These are phyloP conservation scores for Pythium dissimile DNA, from an alignment of 352 stramenopile species.

Conservation along the genomic window DNA sequence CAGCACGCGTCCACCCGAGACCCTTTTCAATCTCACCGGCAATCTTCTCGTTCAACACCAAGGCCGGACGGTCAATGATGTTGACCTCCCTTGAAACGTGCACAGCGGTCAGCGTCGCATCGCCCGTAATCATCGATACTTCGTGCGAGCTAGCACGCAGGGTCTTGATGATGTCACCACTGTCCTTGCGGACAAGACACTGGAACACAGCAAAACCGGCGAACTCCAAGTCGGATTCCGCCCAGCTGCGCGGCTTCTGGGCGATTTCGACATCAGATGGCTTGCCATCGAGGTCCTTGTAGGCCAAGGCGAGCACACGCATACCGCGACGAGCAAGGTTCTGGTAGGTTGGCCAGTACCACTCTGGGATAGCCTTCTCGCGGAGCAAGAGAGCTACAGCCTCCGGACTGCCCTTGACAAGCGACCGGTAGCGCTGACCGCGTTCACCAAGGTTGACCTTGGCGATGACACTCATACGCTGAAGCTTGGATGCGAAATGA, in stretches of 20 bases:
- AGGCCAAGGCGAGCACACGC: constrained; percentile 95
- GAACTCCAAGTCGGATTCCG: constrained; percentile 95
- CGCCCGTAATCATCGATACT: constrained; percentile 99
- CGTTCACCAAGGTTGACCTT: constrained; percentile 78
- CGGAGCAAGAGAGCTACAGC: constrained; percentile 86
- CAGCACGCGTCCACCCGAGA: constrained; percentile 79
- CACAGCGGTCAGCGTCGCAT: constrained; percentile 95
- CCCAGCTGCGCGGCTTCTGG: constrained; percentile 79
- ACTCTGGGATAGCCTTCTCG: constrained; percentile 71
- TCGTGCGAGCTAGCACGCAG: constrained; percentile 90
- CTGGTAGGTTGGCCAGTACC: constrained; percentile 91
- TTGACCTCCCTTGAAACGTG: constrained; percentile 95
- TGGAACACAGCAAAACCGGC: constrained; percentile 92
- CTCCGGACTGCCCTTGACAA: constrained; percentile 98
- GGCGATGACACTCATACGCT: constrained; percentile 96
- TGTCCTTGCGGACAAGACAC: constrained; percentile 96
- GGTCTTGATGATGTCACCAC: constrained; percentile 90
- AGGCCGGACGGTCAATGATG: constrained; percentile 82
- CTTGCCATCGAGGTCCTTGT: constrained; percentile 86
- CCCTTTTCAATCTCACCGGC: constrained; percentile 17
- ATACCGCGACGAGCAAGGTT: constrained; percentile 79
- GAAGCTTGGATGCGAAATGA: constrained; percentile 94
- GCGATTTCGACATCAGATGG: constrained; percentile 71
- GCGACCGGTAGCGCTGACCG: constrained; percentile 70
- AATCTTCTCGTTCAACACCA: constrained; percentile 69